Percentiles rank a stretch among this genome's conserved stretches.
Conservation (phyloP, 257 asterid genomes). For the Oldenlandia corymbosa region DNA sequence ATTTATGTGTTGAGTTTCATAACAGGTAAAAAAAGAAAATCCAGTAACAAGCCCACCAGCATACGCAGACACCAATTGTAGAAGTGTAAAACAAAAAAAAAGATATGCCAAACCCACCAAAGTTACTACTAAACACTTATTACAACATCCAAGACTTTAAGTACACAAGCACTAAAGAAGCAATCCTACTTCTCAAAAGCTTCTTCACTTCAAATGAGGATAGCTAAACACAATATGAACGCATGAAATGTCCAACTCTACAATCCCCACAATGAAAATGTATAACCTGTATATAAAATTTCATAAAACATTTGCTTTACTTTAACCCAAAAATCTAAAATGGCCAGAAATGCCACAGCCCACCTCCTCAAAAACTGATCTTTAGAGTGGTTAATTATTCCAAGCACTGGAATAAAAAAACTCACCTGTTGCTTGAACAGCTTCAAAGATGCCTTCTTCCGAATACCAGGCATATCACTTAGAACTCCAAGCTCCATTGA, state of each 20-base stretch:
- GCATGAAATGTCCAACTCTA: neutral
- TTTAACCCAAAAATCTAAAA: too few relatives aligned
- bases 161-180: neutral
- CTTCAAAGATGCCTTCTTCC: constrained; percentile 56
- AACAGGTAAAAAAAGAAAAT: neutral
- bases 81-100: too few relatives aligned
- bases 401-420: neutral
- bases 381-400: neutral
- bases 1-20: neutral
- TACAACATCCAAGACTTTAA: neutral
- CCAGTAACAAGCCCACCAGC: neutral
- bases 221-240: neutral
- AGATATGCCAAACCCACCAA: neutral
- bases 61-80: neutral
- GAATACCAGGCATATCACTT: constrained; percentile 70
- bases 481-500: constrained; percentile 69
- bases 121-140: neutral
- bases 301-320: too few relatives aligned
- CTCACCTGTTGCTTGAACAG: constrained; percentile 70
- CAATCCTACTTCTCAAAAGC: neutral
- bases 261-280: neutral
- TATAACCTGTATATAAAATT: neutral
- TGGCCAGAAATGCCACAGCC: neutral
- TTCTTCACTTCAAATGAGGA: neutral
- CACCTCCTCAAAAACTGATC: neutral